Conservation (phyloP, 176 grass and related monocot genomes). For the Musa beccarii region DNA sequence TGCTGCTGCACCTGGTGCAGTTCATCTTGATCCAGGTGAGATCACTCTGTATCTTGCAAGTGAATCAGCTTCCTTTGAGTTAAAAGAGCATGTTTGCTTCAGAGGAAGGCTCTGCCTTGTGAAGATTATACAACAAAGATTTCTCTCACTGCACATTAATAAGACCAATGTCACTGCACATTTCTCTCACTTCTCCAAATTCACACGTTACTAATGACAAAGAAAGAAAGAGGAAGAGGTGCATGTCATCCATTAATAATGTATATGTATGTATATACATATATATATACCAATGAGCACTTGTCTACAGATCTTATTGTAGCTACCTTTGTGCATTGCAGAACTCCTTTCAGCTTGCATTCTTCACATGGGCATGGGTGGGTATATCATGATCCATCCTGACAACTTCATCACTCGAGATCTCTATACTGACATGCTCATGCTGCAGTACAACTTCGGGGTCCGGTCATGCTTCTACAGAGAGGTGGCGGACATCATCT, state of each 20-base stretch:
- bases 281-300: neutral
- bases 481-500: neutral
- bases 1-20: constrained; percentile 10
- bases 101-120: too few species aligned
- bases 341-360: constrained; percentile 19
- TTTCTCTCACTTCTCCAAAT: neutral
- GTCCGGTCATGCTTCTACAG: constrained; percentile 1
- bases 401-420: neutral
- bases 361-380: constrained; percentile 16
- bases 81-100: too few species aligned
- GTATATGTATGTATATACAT: neutral
- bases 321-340: neutral
- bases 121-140: too few species aligned
- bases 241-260: too few species aligned
- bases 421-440: neutral
- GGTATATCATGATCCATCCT: neutral
- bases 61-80: neutral
- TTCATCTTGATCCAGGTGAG: constrained; percentile 16
- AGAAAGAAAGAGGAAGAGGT: too few species aligned
- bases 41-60: neutral
- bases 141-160: too few species aligned
- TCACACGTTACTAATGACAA: neutral
- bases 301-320: neutral
- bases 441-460: constrained; percentile 14
- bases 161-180: too few species aligned